phyloP scores from a whole-genome alignment of 2,329 filamentous ascomycete species.

The Dothideomycetes sp. region DNA sequence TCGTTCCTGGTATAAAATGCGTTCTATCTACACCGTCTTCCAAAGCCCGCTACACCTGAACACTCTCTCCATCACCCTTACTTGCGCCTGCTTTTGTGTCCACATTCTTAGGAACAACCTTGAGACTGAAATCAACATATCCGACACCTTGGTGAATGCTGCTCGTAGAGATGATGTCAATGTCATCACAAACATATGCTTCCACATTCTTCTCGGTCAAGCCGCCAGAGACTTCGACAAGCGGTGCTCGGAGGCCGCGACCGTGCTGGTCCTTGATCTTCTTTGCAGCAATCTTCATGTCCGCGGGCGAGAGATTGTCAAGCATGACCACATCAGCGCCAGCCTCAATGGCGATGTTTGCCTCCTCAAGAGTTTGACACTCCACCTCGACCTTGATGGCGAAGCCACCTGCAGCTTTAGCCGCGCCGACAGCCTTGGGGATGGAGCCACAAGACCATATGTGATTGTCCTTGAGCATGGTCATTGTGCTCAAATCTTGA shows the following conservation, averaged over 20 bases:
- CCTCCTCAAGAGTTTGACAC: conserved; percentile 77
- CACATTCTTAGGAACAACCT: conserved; percentile 50
- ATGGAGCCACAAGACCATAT: conserved; percentile 84
- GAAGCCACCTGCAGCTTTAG: conserved; percentile 77
- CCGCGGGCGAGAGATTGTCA: conserved; percentile 82
- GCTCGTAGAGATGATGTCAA: conserved; percentile 93
- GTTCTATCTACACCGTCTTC: background rate
- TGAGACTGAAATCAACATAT: conserved; percentile 92
- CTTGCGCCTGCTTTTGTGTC: conserved; percentile 5
- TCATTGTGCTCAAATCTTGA: conserved; percentile 82
- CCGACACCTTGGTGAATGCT: conserved; percentile 92
- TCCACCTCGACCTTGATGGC: conserved; percentile 93
- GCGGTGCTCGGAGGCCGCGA: conserved; percentile 50
- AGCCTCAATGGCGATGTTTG: conserved; percentile 79
- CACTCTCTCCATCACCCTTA: conserved; percentile 6
- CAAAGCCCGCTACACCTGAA: background rate
- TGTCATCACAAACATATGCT: conserved; percentile 66
- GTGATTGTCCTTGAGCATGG: conserved; percentile 99
- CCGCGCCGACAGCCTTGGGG: conserved; percentile 71
- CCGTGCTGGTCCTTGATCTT: conserved; percentile 72
- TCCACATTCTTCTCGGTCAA: conserved; percentile 75
- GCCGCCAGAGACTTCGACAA: conserved; percentile 89
- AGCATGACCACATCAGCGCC: conserved; percentile 96
- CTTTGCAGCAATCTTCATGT: conserved; percentile 61
- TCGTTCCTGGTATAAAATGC: too few species aligned